A percentile compares a stretch with the other conserved stretches of the same genome.
Evolutionary conservation across 2,329 filamentous ascomycete species (phyloP).

Genomic region (Chaetomiaceae sp.): DNA sequence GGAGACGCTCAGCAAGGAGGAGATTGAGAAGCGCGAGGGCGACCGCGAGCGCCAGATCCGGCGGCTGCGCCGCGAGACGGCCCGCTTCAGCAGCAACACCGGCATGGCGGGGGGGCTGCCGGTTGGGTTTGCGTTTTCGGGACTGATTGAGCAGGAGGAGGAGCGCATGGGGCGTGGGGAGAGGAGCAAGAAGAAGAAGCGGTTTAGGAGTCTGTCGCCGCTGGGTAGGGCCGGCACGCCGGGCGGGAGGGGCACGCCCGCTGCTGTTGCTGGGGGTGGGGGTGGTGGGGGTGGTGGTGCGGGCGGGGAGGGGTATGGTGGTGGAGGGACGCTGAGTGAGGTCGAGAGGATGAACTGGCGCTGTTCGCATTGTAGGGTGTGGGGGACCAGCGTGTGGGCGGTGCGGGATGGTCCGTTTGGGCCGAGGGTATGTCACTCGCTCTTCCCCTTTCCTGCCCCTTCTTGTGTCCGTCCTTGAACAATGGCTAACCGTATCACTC

Average conservation of each 20-base stretch:
- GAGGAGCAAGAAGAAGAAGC: slow-evolving; percentile 88
- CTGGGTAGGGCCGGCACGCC: slow-evolving; percentile 58
- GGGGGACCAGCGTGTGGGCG: slow-evolving; percentile 89
- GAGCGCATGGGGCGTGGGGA: slow-evolving; percentile 89
- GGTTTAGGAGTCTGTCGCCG: slow-evolving; percentile 84
- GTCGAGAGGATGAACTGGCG: slow-evolving; percentile 78
- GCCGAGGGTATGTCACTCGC: slow-evolving; percentile 58
- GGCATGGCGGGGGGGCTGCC: slow-evolving; percentile 75
- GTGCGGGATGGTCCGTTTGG: slow-evolving; percentile 86
- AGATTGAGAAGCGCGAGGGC: slow-evolving; percentile 94
- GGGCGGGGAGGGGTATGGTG: slow-evolving; percentile 63
- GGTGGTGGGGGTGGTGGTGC: too few relatives aligned
- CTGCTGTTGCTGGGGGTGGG: too few relatives aligned
- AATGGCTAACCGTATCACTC: not conserved
- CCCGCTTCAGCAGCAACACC: slow-evolving; percentile 79
- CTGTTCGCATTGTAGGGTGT: slow-evolving; percentile 80
- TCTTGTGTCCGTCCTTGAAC: slow-evolving; percentile 16
- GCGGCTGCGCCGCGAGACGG: slow-evolving; percentile 81
- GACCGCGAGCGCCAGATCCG: slow-evolving; percentile 89
- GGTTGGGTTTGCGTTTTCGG: slow-evolving; percentile 44
- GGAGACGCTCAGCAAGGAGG: slow-evolving; percentile 80
- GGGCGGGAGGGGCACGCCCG: slow-evolving; percentile 71
- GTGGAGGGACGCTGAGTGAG: slow-evolving; percentile 61
- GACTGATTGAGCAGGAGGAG: slow-evolving; percentile 54
- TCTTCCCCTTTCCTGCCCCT: slow-evolving; percentile 12